Evolutionary conservation across 1,284 basidiomycete genomes (phyloP).

Genomic region (Ceratobasidium sp.): DNA sequence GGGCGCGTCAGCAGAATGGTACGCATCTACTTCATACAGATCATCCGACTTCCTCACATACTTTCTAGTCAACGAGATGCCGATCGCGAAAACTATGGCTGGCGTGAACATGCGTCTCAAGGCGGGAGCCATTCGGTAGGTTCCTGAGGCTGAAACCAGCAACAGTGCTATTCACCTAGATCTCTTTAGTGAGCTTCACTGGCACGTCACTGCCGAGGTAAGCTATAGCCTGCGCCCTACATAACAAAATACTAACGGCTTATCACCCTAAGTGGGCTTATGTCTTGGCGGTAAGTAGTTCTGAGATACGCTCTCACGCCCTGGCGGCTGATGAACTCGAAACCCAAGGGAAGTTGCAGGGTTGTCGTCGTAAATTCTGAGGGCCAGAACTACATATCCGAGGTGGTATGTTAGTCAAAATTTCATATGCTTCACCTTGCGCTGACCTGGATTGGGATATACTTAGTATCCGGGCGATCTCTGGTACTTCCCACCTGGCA

Average conservation of each 20-base stretch:
- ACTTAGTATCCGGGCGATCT: constrained; percentile 41
- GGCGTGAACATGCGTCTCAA: constrained; percentile 44
- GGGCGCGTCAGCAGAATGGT: constrained; percentile 75
- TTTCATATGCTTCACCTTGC: neutral
- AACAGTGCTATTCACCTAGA: constrained; percentile 25
- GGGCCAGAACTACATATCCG: constrained; percentile 67
- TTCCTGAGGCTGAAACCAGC: neutral
- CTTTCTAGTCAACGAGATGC: constrained; percentile 43
- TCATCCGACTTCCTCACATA: constrained; percentile 1
- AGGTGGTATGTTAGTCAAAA: constrained; percentile 55
- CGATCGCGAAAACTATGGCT: constrained; percentile 42
- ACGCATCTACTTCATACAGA: constrained; percentile 41
- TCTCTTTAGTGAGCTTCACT: constrained; percentile 10
- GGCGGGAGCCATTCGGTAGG: constrained; percentile 61
- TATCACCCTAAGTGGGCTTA: constrained; percentile 66
- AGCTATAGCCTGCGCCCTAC: neutral
- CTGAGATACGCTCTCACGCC: too few relatives aligned
- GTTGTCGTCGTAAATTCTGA: constrained; percentile 65
- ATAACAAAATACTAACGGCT: neutral
- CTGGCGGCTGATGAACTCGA: neutral
- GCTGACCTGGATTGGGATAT: too few relatives aligned
- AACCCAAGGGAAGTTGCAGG: constrained; percentile 64
- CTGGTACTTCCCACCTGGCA: constrained; percentile 74
- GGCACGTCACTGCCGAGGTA: constrained; percentile 12
- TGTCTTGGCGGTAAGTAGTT: constrained; percentile 56